These are phyloP conservation scores for Cnidoscolus chayamansa DNA, from an alignment of 441 rosid species.

Conservation along the genomic window DNA sequence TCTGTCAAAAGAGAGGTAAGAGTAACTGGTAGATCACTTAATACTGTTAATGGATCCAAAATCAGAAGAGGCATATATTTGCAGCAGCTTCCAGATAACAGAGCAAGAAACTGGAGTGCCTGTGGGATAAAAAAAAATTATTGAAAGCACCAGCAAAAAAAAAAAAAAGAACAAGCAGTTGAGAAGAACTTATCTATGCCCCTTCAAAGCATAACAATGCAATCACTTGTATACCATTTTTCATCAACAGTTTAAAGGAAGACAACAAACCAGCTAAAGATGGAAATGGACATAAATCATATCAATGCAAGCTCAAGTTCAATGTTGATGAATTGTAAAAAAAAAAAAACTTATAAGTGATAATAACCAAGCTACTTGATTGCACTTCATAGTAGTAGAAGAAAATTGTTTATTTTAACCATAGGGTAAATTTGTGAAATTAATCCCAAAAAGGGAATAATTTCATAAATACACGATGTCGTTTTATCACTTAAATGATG, in stretches of 20 bases:
- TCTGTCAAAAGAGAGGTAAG: conserved; percentile 58
- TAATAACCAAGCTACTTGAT: background rate
- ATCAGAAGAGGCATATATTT: conserved; percentile 85
- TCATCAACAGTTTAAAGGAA: background rate
- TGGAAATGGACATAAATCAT: background rate
- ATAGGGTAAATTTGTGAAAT: no score
- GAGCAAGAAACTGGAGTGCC: conserved; percentile 71
- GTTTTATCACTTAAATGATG: no score
- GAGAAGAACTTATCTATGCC: background rate
- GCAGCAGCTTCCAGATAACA: conserved; percentile 77
- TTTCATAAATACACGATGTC: no score
- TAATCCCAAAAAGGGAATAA: no score
- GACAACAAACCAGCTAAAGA: background rate
- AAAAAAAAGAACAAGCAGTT: background rate
- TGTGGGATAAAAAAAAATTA: conserved; percentile 29
- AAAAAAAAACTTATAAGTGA: background rate
- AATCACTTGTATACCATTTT: background rate
- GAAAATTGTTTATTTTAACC: background rate
- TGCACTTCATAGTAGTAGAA: background rate
- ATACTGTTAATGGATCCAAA: conserved; percentile 47
- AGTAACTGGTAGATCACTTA: conserved; percentile 73
- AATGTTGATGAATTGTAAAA: background rate
- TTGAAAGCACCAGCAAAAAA: background rate
- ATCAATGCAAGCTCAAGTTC: background rate
- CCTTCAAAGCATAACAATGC: background rate